Percentiles rank a stretch among this genome's conserved stretches.
phyloP scores from a whole-genome alignment of 106 monocot species.

The Vanilla planifolia region DNA sequence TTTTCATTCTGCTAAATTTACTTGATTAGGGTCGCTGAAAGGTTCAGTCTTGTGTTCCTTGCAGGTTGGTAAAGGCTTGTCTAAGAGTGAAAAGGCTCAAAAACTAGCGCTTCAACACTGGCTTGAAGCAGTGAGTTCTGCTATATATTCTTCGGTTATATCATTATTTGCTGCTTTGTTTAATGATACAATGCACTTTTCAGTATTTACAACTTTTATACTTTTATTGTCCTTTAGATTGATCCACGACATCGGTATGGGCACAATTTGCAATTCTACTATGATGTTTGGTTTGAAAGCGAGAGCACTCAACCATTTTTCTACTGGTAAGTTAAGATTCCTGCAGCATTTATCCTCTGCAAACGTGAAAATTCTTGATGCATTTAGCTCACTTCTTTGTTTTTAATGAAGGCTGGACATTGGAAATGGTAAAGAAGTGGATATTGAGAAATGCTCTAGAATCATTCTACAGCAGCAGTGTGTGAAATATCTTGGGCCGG shows the following conservation, averaged over 20 bases:
- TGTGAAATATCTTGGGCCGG: conserved; percentile 36
- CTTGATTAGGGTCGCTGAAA: neutral
- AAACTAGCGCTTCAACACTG: conserved; percentile 40
- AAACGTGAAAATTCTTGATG: conserved; percentile 9
- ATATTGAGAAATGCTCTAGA: conserved; percentile 28
- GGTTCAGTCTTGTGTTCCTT: neutral
- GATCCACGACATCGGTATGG: conserved; percentile 60
- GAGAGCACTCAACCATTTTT: conserved; percentile 52
- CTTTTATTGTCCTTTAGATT: conserved; percentile 23
- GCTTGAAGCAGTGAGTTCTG: conserved; percentile 33
- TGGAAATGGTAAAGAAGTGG: conserved; percentile 35
- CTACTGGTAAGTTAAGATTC: conserved; percentile 27
- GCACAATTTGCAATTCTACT: conserved; percentile 43
- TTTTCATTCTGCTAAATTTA: neutral
- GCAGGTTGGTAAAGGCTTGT: conserved; percentile 38
- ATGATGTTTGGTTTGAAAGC: conserved; percentile 38
- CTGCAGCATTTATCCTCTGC: conserved; percentile 30
- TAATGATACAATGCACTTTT: neutral
- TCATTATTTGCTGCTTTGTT: neutral
- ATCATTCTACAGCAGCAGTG: conserved; percentile 24
- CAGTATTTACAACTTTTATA: neutral
- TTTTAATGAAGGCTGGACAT: conserved; percentile 25
- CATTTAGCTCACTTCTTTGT: neutral
- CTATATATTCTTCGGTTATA: neutral
- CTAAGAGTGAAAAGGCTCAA: conserved; percentile 36